Base-by-base conservation (phyloP, 495 filamentous ascomycete genomes). In the Penicillium robsamsonii region DNA sequence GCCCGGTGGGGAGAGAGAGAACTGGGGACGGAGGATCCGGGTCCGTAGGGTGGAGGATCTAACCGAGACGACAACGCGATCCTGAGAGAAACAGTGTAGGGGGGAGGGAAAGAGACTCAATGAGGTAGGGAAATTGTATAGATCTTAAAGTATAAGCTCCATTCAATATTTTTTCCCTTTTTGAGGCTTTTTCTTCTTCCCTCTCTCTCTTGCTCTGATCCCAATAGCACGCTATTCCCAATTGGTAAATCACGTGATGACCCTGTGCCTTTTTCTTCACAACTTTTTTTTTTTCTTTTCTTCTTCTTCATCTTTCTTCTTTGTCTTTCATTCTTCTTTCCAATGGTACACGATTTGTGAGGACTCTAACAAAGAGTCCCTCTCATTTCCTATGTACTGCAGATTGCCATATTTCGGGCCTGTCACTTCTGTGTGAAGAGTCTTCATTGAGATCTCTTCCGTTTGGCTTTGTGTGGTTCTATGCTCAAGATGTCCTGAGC, bases 11-110 rank as follows among this genome's bases (percentile, higher is more conserved):
- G 66, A 66, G 60, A 64, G 61, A 68, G 58, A 50, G 61, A 64
- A 66, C 65, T 68, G 63, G 63, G 60, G 65, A 68, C 65, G 65
- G 65, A 68, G 65, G 55, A 61, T 63, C 65, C 65, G 65, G 65
- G 48, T 64, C 63, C 61, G 65, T 66, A 51, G 51, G 41, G 58
- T 66, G 61, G 63, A 64, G 66, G 63, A 69, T 64, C 63, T 64
- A 68, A 66, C 63, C 66, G 66, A 69, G 51, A 55, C 41, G 46
- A 49, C 47, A 60, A 59, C 44, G 40, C 37, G 54, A 63, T 50
- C 22, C 27, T 10, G 11, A 53, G 42, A 44, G 15, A 38, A 38
- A 38, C 15, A 38, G 35, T 6, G 35, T 45, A 45, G 17, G 11
- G 10, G 15, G n/a, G 3, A 15, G 40, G 12, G 18, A 11, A 15